phyloP scores from a whole-genome alignment of 2,329 filamentous ascomycete genomes.

The Fusarium palustre region DNA sequence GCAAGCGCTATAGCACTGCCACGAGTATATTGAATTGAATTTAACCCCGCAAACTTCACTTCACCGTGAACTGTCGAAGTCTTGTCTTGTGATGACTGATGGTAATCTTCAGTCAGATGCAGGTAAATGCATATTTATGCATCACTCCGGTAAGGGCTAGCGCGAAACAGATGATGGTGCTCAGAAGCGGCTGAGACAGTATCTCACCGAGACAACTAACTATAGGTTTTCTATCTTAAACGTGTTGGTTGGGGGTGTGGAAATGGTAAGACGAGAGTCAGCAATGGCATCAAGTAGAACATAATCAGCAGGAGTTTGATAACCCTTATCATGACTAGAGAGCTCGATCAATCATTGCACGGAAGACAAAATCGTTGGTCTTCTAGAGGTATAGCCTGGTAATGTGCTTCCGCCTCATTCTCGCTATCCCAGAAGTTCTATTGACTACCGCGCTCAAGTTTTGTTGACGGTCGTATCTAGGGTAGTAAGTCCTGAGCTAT shows the following conservation, averaged over 20 bases:
- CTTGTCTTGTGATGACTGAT: not conserved
- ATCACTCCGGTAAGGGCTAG: not conserved
- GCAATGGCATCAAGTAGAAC: conserved; percentile 11
- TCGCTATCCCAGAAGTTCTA: not conserved
- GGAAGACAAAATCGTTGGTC: not conserved
- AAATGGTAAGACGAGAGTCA: conserved; percentile 1
- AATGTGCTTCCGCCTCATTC: not conserved
- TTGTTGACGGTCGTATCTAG: not conserved
- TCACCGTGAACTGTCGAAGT: not conserved
- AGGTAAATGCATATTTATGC: not conserved
- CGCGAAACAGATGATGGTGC: not conserved
- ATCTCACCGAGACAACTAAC: not conserved
- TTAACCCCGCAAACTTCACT: conserved; percentile 14
- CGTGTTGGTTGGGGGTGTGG: not conserved
- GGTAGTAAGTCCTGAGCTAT: not conserved
- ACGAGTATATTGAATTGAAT: conserved; percentile 40
- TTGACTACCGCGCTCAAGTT: not conserved
- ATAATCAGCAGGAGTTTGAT: not conserved
- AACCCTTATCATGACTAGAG: not conserved
- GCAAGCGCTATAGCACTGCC: conserved; percentile 44
- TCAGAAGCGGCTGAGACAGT: conserved; percentile 1
- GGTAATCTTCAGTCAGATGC: not conserved
- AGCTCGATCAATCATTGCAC: not conserved
- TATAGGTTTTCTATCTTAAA: not conserved
- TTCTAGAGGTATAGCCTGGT: too few relatives aligned